These are phyloP conservation scores for Vitis labrusca DNA, from an alignment of 164 flowering plant genomes.

Conservation along the genomic window DNA sequence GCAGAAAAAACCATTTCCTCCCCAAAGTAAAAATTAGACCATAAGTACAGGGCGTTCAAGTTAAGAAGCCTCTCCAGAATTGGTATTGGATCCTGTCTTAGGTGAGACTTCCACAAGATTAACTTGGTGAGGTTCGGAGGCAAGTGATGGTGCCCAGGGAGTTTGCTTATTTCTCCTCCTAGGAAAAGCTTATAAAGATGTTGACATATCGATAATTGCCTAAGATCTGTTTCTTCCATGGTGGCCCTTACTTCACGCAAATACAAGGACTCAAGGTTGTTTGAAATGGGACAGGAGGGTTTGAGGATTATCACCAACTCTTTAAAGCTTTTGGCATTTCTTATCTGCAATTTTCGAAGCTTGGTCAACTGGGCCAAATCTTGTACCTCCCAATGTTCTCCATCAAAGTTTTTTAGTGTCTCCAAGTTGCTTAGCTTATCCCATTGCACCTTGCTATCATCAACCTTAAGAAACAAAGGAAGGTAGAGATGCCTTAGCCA, in stretches of 20 bases:
- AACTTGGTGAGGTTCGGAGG: constrained; percentile 19
- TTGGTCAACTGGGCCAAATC: not conserved
- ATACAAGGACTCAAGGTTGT: constrained; percentile 1
- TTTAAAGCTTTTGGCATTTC: not conserved
- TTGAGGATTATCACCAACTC: not conserved
- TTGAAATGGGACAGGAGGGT: not conserved
- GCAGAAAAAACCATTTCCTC: too few relatives aligned
- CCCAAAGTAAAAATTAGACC: too few relatives aligned
- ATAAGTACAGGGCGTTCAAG: too few relatives aligned
- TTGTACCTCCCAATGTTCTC: too few relatives aligned
- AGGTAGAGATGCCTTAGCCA: constrained; percentile 15
- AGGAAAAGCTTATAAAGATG: constrained; percentile 9
- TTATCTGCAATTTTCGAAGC: constrained; percentile 5
- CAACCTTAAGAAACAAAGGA: not conserved
- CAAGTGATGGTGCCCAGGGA: constrained; percentile 8
- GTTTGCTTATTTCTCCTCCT: constrained; percentile 10
- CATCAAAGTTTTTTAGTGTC: too few relatives aligned
- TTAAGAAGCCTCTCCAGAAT: too few relatives aligned
- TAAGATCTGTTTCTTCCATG: not conserved
- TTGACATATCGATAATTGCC: not conserved
- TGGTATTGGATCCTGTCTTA: too few relatives aligned
- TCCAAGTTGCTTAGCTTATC: too few relatives aligned
- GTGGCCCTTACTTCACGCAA: not conserved
- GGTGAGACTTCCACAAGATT: too few relatives aligned
- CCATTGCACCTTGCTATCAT: not conserved